phyloP scores from a whole-genome alignment of 768 basidiomycete genomes.

The Dacryopinax spathularia region DNA sequence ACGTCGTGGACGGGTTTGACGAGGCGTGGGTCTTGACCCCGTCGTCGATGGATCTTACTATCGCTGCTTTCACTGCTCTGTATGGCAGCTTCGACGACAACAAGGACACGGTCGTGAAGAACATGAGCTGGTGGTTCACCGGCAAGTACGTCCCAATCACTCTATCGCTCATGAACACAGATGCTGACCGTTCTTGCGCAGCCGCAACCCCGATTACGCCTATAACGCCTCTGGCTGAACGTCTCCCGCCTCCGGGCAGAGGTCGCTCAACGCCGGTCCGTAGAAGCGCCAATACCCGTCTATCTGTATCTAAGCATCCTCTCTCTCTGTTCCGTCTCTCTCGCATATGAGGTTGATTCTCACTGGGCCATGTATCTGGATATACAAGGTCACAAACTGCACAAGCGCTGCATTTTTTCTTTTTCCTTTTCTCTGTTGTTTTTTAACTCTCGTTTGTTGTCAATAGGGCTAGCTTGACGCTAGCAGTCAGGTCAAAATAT shows the following conservation, averaged over 20 bases:
- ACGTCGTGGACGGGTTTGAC: conserved; percentile 16
- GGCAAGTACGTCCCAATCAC: conserved; percentile 5
- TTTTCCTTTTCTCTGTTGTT: too few species aligned
- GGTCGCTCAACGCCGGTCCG: not conserved
- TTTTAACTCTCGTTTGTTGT: not conserved
- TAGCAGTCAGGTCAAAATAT: not conserved
- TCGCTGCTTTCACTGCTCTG: conserved; percentile 9
- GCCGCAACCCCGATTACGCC: not conserved
- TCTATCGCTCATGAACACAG: not conserved
- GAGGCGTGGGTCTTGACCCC: not conserved
- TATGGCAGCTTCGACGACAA: conserved; percentile 9
- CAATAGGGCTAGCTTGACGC: not conserved
- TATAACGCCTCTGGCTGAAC: not conserved
- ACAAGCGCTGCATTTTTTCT: not conserved
- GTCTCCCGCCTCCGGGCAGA: not conserved
- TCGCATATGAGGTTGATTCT: not conserved
- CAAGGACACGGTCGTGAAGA: conserved; percentile 10
- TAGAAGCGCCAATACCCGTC: not conserved
- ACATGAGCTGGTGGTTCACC: conserved; percentile 14
- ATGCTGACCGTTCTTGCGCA: not conserved
- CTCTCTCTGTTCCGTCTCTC: not conserved
- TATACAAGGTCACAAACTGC: not conserved
- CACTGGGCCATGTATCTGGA: not conserved
- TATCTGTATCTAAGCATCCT: not conserved
- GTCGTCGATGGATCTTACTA: conserved; percentile 6